Base-by-base conservation (phyloP, 1,284 basidiomycete species). In the Ceratorhiza oryzae-sativae region DNA sequence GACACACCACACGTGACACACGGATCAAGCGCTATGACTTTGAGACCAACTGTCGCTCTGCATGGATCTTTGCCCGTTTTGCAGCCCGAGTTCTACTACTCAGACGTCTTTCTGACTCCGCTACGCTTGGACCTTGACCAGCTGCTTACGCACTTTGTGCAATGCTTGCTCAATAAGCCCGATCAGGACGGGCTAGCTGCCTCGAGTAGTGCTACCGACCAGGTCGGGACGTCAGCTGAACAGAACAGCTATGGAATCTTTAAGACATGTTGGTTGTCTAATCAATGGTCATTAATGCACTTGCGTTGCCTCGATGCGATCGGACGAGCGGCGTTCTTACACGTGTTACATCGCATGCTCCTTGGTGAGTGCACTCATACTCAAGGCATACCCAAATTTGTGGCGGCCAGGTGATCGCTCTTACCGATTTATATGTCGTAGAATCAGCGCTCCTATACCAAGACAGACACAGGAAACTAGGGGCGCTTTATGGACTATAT, bases 241-340 rank as follows among this genome's bases (percentile, higher is more conserved):
- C 25, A 56, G 15, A 68, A 41, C 39, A 65, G 62, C 46, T 65
- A 56, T 58, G 41, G 15, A 46, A 58, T 58, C 32, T 68, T 68
- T 34, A 68, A 68, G 58, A 46, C 39, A 32, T 68, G 51, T 20
- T 68, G 65, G 65, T 41, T 68, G 9, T 48, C 39, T 58, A 68
- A 51, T 68, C 23, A 68, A 39, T 68, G 65, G 65, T 46, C 39
- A 30, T 46, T 68, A 23, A 58, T 68, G 36, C 65, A 68, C 53
- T 68, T 68, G 53, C 53, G 65, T 32, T 68, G 65, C 41, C 65
- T 68, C n/a, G 65, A 68, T 58, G 51, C 65, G 51, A 58, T 68
- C 46, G 65, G 65, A 41, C 49, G 65, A 36, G 65, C 27, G 13
- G 53, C 65, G 18, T 68, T 68, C 41, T 51, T 68, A 46, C 65